Conservation (phyloP, 371 early-diverging fungal species). For the Amoeboaphelidium protococcarum region DNA sequence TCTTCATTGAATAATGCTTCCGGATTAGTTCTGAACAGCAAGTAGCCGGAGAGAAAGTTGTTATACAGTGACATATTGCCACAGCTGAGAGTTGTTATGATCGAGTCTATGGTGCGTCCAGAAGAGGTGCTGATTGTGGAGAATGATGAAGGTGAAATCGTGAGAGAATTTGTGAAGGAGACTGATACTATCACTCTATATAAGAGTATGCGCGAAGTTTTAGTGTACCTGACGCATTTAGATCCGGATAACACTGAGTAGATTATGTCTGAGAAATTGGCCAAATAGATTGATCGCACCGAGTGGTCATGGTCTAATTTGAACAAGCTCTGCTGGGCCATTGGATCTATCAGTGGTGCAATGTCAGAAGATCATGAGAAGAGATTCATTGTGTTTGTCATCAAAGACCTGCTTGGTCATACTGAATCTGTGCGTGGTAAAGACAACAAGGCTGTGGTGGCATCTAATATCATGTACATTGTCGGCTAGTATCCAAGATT, state of each 20-base stretch:
- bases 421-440: constrained; percentile 86
- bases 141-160: constrained; percentile 98
- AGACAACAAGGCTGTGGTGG: constrained; percentile 98
- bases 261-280: constrained; percentile 77
- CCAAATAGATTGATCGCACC: constrained; percentile 64
- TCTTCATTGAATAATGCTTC: constrained; percentile 5
- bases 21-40: not conserved
- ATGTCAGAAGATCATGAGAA: constrained; percentile 90
- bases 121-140: constrained; percentile 96
- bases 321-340: constrained; percentile 97
- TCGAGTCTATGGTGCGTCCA: constrained; percentile 87
- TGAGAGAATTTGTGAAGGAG: constrained; percentile 91
- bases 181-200: constrained; percentile 93
- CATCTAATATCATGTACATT: constrained; percentile 98
- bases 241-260: constrained; percentile 70
- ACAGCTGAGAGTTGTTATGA: constrained; percentile 64
- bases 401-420: constrained; percentile 81
- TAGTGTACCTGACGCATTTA: constrained; percentile 86
- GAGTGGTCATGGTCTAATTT: constrained; percentile 91
- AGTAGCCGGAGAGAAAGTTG: constrained; percentile 25
- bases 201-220: constrained; percentile 93
- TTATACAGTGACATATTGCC: constrained; percentile 54
- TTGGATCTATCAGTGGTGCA: constrained; percentile 91
- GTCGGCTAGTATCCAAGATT: constrained; percentile 97
- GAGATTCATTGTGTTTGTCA: constrained; percentile 85